phyloP scores from a whole-genome alignment of 2,329 filamentous ascomycete genomes.

The Aspergillus uvarum region DNA sequence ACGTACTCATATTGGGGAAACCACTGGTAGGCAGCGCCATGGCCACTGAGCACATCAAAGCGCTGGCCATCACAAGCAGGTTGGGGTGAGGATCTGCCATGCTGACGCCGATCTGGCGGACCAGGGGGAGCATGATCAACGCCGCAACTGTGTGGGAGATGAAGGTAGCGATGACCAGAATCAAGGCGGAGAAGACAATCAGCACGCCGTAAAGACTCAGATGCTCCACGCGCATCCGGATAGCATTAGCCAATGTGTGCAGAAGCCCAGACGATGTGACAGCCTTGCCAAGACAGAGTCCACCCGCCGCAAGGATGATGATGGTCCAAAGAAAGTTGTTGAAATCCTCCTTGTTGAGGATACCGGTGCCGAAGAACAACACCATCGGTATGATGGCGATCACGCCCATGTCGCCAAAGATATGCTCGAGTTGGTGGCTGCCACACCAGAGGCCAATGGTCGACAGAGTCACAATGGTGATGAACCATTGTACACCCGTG shows the following conservation, averaged over 20 bases:
- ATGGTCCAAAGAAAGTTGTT: constrained; percentile 99
- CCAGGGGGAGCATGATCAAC: constrained; percentile 87
- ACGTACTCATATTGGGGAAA: constrained; percentile 99
- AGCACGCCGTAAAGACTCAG: constrained; percentile 84
- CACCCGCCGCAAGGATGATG: constrained; percentile 94
- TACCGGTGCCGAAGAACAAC: constrained; percentile 93
- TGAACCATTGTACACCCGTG: constrained; percentile 88
- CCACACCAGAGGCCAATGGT: constrained; percentile 94
- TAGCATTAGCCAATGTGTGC: constrained; percentile 77
- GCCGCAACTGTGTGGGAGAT: constrained; percentile 97
- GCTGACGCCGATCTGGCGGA: constrained; percentile 75
- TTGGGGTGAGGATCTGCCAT: constrained; percentile 94
- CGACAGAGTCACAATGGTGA: constrained; percentile 73
- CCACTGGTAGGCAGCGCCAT: constrained; percentile 96
- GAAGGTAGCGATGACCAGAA: constrained; percentile 91
- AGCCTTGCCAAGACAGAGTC: constrained; percentile 86
- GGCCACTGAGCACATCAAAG: constrained; percentile 95
- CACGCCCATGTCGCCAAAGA: constrained; percentile 98
- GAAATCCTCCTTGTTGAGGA: constrained; percentile 97
- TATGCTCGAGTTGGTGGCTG: constrained; percentile 78
- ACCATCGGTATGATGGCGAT: constrained; percentile 95
- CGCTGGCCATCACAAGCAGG: constrained; percentile 88
- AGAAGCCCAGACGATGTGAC: constrained; percentile 91
- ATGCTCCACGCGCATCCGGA: constrained; percentile 71
- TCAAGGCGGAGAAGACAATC: constrained; percentile 79